Base-by-base conservation (phyloP, 108 stramenopile genomes). In the Nitzschia palea region DNA sequence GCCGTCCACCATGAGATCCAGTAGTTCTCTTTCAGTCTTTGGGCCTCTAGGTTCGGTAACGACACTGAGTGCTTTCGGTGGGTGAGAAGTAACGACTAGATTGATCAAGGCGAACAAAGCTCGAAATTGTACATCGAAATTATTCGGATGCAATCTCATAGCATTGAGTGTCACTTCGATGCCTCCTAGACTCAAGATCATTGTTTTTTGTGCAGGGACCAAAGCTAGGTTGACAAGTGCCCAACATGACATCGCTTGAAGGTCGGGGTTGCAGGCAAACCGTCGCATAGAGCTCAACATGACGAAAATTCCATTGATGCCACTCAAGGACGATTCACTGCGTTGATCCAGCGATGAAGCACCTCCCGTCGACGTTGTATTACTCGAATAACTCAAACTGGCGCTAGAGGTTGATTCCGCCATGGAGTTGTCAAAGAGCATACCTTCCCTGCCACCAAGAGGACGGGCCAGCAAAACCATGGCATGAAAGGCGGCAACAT, bases 231-330 rank as follows among this genome's bases (percentile, higher is more conserved):
- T 97, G 28, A 97, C 96, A 67, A 97, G 55, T 15, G 88, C 85
- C 96, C 96, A 97, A 69, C 96, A 97, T 58, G 89, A 83, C 96
- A 95, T 95, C 23, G 96, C 93, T 68, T 94, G 94, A 17, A 94
- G 84, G 17, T 74, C 63, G 27, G 75, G 86, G 56, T 91, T 77
- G 20, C 76, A 66, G 23, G 71, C 80, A 73, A 93, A 91, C 8
- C 86, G 64, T 50, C 65, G 71, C 94, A 97, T 95, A 20, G 91
- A 89, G 60, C 88, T 88, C 42, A 97, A 75, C 83, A 97, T 89
- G 51, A 95, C 86, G 44, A 85, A 81, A 53, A 94, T 89, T 18
- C 93, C 91, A 71, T 80, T 90, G 60, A 81, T 87, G 31, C 65
- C 45, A 51, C 61, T 28, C 27, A 37, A 30, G 8, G 28, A n/a